A percentile compares a stretch with the other conserved stretches of the same genome.
Conservation (phyloP, 768 basidiomycete species). For the Dentipellis fragilis region DNA sequence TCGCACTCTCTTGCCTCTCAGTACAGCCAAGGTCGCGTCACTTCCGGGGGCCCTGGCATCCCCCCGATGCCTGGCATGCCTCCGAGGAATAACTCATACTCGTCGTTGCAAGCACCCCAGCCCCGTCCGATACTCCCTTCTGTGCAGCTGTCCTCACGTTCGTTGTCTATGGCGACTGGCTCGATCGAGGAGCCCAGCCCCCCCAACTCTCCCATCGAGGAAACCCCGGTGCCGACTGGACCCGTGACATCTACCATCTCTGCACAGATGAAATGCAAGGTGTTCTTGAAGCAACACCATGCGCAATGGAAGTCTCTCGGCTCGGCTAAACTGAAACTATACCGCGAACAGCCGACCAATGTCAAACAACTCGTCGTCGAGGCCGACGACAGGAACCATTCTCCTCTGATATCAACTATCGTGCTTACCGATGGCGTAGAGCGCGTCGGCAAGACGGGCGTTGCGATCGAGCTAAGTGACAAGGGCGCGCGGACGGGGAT, state of each 20-base stretch:
- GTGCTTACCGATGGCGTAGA: conserved; percentile 95
- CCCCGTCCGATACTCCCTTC: conserved; percentile 56
- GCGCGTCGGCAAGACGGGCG: conserved; percentile 95
- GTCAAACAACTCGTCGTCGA: conserved; percentile 96
- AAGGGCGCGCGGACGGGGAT: conserved; percentile 87
- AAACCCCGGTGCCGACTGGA: conserved; percentile 40
- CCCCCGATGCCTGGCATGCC: conserved; percentile 30
- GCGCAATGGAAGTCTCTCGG: conserved; percentile 98
- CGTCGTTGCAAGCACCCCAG: conserved; percentile 25
- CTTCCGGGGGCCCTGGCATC: conserved; percentile 19
- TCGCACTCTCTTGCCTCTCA: conserved; percentile 49
- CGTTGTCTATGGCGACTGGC: conserved; percentile 38
- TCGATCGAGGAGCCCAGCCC: conserved; percentile 69
- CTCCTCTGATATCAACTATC: conserved; percentile 87
- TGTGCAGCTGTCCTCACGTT: conserved; percentile 41
- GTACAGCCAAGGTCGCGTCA: conserved; percentile 19
- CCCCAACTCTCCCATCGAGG: conserved; percentile 68
- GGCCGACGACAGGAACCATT: conserved; percentile 65
- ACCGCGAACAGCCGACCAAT: conserved; percentile 75
- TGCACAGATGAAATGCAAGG: conserved; percentile 95
- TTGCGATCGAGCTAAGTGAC: conserved; percentile 93
- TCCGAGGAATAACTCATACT: conserved; percentile 19
- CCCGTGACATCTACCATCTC: conserved; percentile 71
- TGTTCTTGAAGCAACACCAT: conserved; percentile 91
- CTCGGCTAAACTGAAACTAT: conserved; percentile 77